phyloP scores from a whole-genome alignment of 192 early-diverging fungal genomes.

The Podila minutissima region DNA sequence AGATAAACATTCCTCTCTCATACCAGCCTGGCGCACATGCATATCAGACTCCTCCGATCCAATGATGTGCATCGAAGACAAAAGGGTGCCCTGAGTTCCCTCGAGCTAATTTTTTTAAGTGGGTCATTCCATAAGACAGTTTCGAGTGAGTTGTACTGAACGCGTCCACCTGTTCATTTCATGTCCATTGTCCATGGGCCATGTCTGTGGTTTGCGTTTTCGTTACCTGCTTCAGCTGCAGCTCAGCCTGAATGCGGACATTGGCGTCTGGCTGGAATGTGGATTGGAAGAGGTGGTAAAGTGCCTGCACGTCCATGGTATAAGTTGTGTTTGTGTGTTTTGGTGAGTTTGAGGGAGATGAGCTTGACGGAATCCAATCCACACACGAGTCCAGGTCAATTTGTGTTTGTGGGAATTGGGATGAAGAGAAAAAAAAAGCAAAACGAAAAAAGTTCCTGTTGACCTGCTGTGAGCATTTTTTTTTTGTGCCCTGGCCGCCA shows the following conservation, averaged over 20 bases:
- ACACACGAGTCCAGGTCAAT: background rate
- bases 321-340: background rate
- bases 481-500: conserved; percentile 1
- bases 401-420: conserved; percentile 5
- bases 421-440: background rate
- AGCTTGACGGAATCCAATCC: background rate
- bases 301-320: conserved; percentile 66
- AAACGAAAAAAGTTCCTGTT: background rate
- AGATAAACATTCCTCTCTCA: background rate
- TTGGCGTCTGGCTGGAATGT: conserved; percentile 83
- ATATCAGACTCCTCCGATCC: conserved; percentile 61
- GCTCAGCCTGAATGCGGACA: conserved; percentile 85
- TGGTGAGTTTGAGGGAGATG: background rate
- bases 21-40: conserved; percentile 68
- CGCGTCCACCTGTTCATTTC: too few relatives aligned
- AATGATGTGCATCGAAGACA: conserved; percentile 59
- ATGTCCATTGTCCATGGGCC: background rate
- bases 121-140: too few relatives aligned
- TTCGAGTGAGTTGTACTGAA: too few relatives aligned
- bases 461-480: background rate
- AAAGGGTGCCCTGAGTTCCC: conserved; percentile 38
- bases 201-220: background rate
- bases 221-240: conserved; percentile 76
- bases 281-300: conserved; percentile 78
- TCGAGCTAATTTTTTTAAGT: conserved; percentile 23